A percentile compares a stretch with the other conserved stretches of the same genome.
Conservation (phyloP, 1,284 basidiomycete genomes). For the Pterulicium gracile region DNA sequence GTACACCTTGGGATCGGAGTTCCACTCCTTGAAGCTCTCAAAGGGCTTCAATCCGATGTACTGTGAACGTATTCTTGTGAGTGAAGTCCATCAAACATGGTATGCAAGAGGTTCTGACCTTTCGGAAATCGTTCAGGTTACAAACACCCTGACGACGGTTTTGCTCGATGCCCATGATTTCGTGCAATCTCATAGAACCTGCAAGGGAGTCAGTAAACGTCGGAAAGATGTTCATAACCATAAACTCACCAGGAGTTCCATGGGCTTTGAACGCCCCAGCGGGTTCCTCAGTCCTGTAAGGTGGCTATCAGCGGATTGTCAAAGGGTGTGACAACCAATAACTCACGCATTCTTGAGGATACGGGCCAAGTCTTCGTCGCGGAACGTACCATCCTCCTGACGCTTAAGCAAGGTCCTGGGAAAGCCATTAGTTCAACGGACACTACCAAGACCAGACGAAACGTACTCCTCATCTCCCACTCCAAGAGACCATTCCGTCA, state of each 20-base stretch:
- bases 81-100: background rate
- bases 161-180: constrained; percentile 76
- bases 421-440: too few species aligned
- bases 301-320: background rate
- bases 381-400: constrained; percentile 52
- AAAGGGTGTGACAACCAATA: background rate
- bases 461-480: constrained; percentile 26
- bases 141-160: constrained; percentile 76
- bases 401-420: constrained; percentile 41
- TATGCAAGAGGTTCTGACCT: constrained; percentile 24
- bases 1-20: constrained; percentile 62
- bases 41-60: constrained; percentile 68
- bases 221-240: background rate
- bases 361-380: constrained; percentile 60
- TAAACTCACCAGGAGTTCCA: constrained; percentile 48
- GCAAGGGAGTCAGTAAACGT: background rate
- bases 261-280: constrained; percentile 74
- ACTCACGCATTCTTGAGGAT: constrained; percentile 61
- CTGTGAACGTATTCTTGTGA: constrained; percentile 17
- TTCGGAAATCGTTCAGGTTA: constrained; percentile 78
- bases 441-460: constrained; percentile 4
- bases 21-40: constrained; percentile 73
- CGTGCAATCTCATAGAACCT: constrained; percentile 54
- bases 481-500: constrained; percentile 60
- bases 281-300: constrained; percentile 52